phyloP scores from a whole-genome alignment of 2,329 filamentous ascomycete species.

The Botrytis fragariae region DNA sequence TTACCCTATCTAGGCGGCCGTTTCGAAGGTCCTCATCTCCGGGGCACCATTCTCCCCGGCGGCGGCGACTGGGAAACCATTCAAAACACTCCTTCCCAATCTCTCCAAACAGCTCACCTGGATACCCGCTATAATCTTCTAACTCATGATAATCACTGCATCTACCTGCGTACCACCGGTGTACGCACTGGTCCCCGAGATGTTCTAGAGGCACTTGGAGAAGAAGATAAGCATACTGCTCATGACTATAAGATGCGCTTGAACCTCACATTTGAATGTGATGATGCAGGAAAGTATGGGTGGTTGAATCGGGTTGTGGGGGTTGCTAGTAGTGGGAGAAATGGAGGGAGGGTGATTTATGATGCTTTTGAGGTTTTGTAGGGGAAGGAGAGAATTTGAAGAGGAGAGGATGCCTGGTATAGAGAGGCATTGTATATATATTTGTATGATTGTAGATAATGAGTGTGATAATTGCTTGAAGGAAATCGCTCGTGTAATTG shows the following conservation, averaged over 20 bases:
- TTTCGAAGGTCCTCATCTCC: constrained; percentile 19
- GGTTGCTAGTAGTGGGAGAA: constrained; percentile 23
- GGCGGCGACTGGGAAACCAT: constrained; percentile 17
- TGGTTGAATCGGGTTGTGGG: constrained; percentile 32
- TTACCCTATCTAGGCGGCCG: constrained; percentile 5
- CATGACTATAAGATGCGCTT: constrained; percentile 35
- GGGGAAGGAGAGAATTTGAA: background rate
- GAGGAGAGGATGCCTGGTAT: background rate
- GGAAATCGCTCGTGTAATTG: no score
- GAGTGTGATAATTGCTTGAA: background rate
- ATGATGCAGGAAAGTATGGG: constrained; percentile 31
- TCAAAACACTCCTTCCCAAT: constrained; percentile 18
- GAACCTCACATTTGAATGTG: constrained; percentile 35
- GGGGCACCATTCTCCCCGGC: constrained; percentile 8
- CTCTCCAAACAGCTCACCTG: background rate
- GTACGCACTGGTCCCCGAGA: background rate
- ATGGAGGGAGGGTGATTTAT: constrained; percentile 23
- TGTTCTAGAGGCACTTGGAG: background rate
- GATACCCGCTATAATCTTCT: constrained; percentile 8
- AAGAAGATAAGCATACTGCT: background rate
- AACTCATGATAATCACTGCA: constrained; percentile 1
- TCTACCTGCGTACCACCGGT: background rate
- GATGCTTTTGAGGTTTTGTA: constrained; percentile 24
- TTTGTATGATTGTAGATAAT: background rate
- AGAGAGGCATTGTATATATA: no score